Conservation (phyloP, 2,329 filamentous ascomycete species). For the Penicillium vulpinum region DNA sequence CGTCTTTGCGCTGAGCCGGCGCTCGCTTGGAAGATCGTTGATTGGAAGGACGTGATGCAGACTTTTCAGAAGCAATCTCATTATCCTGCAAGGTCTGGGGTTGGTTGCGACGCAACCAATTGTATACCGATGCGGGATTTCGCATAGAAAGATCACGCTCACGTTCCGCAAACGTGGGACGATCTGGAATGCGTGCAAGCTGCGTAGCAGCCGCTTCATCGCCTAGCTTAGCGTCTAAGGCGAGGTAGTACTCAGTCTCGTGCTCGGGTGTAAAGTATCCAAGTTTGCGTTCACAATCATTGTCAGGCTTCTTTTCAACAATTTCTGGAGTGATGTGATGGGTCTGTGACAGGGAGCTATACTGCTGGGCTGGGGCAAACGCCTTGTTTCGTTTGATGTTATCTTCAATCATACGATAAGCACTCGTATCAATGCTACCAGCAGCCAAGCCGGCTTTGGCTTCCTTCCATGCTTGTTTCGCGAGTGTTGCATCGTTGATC, state of each 20-base stretch:
- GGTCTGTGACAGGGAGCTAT: conserved; percentile 33
- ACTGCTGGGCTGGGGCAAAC: conserved; percentile 40
- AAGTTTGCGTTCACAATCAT: conserved; percentile 34
- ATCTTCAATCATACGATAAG: conserved; percentile 43
- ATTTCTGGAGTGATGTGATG: conserved; percentile 29
- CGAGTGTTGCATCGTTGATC: conserved; percentile 33
- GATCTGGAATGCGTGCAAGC: conserved; percentile 42
- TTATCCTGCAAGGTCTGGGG: conserved; percentile 79
- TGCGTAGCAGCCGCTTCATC: conserved; percentile 54
- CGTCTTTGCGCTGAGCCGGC: conserved; percentile 41
- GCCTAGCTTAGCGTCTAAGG: conserved; percentile 44
- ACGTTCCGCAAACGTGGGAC: conserved; percentile 50
- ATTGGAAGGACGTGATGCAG: conserved; percentile 40
- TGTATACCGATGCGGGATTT: conserved; percentile 91
- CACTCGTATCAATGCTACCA: conserved; percentile 36
- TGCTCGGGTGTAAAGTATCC: conserved; percentile 48
- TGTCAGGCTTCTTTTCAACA: conserved; percentile 18
- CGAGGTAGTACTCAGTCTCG: conserved; percentile 45
- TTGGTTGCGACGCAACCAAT: conserved; percentile 85
- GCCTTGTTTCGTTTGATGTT: conserved; percentile 40
- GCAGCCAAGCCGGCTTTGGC: conserved; percentile 40
- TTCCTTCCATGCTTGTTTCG: conserved; percentile 40
- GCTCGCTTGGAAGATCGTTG: conserved; percentile 45
- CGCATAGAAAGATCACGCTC: conserved; percentile 60
- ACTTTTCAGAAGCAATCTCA: conserved; percentile 51